Conservation (phyloP, 768 basidiomycete genomes). For the Mycena galopus region DNA sequence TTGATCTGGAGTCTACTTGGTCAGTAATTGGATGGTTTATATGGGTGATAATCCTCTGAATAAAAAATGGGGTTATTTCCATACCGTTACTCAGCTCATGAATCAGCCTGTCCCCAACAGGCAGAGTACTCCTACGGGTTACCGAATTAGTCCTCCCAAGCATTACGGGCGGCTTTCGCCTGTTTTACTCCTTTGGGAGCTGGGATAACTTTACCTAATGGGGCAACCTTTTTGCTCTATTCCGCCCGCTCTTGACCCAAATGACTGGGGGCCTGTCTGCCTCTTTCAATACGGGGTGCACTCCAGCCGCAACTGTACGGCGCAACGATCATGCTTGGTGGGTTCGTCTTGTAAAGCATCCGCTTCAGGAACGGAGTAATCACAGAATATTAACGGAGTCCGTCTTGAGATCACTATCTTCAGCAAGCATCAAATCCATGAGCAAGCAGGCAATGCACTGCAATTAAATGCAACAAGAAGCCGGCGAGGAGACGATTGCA, state of each 20-base stretch:
- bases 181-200: slow-evolving; percentile 3
- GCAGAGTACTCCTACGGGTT: slow-evolving; percentile 6
- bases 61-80: too few species aligned
- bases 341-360: neutral
- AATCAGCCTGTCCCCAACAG: too few species aligned
- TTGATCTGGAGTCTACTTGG: slow-evolving; percentile 11
- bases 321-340: too few species aligned
- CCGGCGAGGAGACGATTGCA: too few species aligned
- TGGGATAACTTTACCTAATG: slow-evolving; percentile 10
- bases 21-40: slow-evolving; percentile 9
- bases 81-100: slow-evolving; percentile 19
- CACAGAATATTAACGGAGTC: slow-evolving; percentile 6
- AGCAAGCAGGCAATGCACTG: too few species aligned
- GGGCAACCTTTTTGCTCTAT: neutral
- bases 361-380: slow-evolving; percentile 2
- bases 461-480: too few species aligned
- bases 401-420: neutral
- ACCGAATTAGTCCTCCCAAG: neutral
- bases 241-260: too few species aligned
- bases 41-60: too few species aligned
- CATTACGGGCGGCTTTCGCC: slow-evolving; percentile 5
- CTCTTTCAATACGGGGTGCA: neutral
- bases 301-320: slow-evolving; percentile 17
- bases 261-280: slow-evolving; percentile 15
- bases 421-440: too few species aligned